Base-by-base conservation (phyloP, 2,329 filamentous ascomycete species). In the Dactylellina cionopaga region DNA sequence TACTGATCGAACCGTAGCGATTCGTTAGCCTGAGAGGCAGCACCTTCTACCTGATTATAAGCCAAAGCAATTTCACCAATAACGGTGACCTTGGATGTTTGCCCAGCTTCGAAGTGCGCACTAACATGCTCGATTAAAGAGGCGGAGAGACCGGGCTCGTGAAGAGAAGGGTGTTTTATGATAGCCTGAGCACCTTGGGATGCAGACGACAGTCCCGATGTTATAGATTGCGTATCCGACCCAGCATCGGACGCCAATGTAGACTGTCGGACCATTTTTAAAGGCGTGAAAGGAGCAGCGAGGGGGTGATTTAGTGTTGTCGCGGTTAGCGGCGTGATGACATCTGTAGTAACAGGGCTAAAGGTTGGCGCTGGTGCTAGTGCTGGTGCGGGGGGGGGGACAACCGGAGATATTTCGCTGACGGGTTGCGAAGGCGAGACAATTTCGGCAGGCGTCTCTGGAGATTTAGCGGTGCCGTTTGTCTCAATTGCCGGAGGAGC, bases 71-170 rank as follows among this genome's bases (percentile, higher is more conserved):
- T 88, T 81, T 99, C 94, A 66, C 95, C 95, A 44, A 89, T 88
- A 19, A 97, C 87, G 68, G 89, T 90, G 11, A 89, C 88, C 51
- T 87, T 89, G 74, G 87, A 90, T 9, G 93, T 81, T 10, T 83
- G 83, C 6, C 91, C 91, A 31, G 89, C 86, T 64, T 93, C 89
- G 78, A 97, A 96, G 58, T 87, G 88, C 11, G 91, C 91, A 73
- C 88, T 95, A n/a, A 98, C 88, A 0, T 90, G 95, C 80, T 99
- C 95, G 54, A 98, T 90, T 62, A 98, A 86, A 11, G 94, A 98
- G 2, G 91, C 88, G 79, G 92, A 95, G 4, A 99, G 83, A 1
- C 95, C 94, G 0, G 90, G 87, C 7, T 87, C 86, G 58, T 89
- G 86, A 81, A 96, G 84, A 15, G 97, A 92, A 0, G 92, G 89